Evolutionary conservation across 371 early-diverging fungal species (phyloP).

Genomic region (Mortierella polycephala): DNA sequence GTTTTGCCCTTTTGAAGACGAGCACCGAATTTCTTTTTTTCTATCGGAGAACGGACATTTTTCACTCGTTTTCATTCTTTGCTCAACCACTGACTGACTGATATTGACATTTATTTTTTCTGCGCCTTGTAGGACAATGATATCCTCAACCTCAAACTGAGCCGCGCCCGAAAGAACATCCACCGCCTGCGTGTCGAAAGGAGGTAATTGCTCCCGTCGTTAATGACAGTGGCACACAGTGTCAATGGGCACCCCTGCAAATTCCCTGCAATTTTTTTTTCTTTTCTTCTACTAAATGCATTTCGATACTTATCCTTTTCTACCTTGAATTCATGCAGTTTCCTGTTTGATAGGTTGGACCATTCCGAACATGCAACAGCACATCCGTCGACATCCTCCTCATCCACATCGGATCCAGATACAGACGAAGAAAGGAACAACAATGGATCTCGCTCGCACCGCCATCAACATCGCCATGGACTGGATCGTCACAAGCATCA

Average conservation of each 20-base stretch:
- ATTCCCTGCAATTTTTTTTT: neutral
- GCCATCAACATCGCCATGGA: constrained; percentile 9
- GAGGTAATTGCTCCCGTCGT: constrained; percentile 17
- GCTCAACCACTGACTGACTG: neutral
- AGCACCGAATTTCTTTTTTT: too few species aligned
- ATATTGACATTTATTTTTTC: neutral
- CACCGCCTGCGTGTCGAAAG: constrained; percentile 46
- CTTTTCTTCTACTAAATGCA: neutral
- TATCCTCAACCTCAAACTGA: constrained; percentile 47
- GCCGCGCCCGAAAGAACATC: constrained; percentile 52
- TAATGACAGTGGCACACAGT: neutral
- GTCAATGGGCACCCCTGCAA: neutral
- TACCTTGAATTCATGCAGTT: constrained; percentile 10
- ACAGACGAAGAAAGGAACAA: constrained; percentile 23
- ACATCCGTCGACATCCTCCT: constrained; percentile 22
- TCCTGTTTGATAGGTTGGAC: constrained; percentile 44
- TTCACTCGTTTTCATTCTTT: neutral
- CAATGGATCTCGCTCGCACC: constrained; percentile 13
- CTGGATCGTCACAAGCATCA: constrained; percentile 11
- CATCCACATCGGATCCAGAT: constrained; percentile 33
- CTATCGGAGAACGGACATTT: too few species aligned
- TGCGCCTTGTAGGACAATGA: constrained; percentile 41
- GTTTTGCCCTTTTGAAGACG: too few species aligned
- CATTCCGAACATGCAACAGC: constrained; percentile 16
- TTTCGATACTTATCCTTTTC: neutral